Conservation (phyloP, 345 rosid genomes). For the Corchorus capsularis region DNA sequence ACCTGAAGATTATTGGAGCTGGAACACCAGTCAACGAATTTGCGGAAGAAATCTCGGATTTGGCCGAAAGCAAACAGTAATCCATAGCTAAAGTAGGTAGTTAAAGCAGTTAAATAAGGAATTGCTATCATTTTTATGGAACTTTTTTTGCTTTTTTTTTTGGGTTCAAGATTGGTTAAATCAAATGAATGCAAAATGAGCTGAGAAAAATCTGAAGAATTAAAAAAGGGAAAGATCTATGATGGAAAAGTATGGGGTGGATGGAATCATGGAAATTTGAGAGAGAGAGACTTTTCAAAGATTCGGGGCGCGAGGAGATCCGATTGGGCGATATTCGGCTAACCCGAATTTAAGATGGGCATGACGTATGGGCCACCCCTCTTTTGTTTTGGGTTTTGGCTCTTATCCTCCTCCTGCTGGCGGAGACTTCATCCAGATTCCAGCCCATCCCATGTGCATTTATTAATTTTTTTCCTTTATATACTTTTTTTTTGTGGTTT, state of each 20-base stretch:
- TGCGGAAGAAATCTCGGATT: constrained; percentile 69
- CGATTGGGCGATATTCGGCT: neutral
- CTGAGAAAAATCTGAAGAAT: neutral
- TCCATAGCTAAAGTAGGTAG: constrained; percentile 77
- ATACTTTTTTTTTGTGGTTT: no score
- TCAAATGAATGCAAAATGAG: neutral
- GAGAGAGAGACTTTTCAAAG: neutral
- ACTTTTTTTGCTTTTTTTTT: neutral
- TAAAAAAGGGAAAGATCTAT: neutral
- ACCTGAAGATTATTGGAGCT: constrained; percentile 59
- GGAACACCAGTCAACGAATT: constrained; percentile 51
- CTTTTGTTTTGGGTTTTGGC: no score
- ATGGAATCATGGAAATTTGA: neutral
- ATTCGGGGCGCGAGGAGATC: neutral
- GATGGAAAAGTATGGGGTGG: neutral
- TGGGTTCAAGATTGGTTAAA: no score
- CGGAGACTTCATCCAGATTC: no score
- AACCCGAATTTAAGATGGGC: neutral
- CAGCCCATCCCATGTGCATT: no score
- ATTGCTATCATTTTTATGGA: constrained; percentile 49
- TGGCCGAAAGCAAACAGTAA: constrained; percentile 74
- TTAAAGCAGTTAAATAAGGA: constrained; percentile 66
- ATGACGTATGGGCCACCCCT: neutral
- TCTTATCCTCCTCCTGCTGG: no score
- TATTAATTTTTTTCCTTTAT: no score